Evolutionary conservation across 768 basidiomycete genomes (phyloP), one percentile per base, ranked within the genome.

Genomic region (Inosperma sp.): DNA sequence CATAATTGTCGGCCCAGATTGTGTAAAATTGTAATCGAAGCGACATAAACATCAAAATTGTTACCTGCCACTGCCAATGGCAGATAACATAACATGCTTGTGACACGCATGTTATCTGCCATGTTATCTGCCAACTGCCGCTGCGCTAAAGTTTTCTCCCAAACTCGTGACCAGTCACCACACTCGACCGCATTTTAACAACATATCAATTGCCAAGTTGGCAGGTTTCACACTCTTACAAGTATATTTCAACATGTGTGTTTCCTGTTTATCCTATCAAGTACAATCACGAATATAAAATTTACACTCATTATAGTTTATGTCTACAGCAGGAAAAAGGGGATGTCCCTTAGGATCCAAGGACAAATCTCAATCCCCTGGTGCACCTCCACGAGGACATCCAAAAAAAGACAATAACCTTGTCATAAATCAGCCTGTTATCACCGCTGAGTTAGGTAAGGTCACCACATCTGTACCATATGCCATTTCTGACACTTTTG

Each of bases 41-140:
- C 14, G 22, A 44, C 23, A 21, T 8, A 44, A 26, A 44, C 17
- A 30, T 25, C 12, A 17, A 44, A 44, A 30, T 26, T 16, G 42
- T 44, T 30, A 44, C 25, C 42, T 44, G 29, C 22, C 42, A 44
- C 22, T 16, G 7, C 23, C 9, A 23, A 44, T 44, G 42, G 42
- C 42, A 44, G 42, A 44, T 44, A 44, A 44, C 42, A 44, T n/a
- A 5, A 5, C 3, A 19, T 25, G n/a, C n/a, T n/a, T n/a, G n/a
- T 39, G 37, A 39, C 7, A 22, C 37, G 37, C 36, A 34, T 34
- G 39, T 41, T 41, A 41, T 41, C 39, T 41, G 39, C 39, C 39
- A 42, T 42, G 41, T 42, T 44, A 44, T 30, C 41, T 43, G 41
- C 41, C 41, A 43, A 43, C 41, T n/a, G 14, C 41, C 41, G 41